A percentile compares a stretch with the other conserved stretches of the same genome.
Conservation (phyloP, 306 rosid species). For the Cucurbita pepo region DNA sequence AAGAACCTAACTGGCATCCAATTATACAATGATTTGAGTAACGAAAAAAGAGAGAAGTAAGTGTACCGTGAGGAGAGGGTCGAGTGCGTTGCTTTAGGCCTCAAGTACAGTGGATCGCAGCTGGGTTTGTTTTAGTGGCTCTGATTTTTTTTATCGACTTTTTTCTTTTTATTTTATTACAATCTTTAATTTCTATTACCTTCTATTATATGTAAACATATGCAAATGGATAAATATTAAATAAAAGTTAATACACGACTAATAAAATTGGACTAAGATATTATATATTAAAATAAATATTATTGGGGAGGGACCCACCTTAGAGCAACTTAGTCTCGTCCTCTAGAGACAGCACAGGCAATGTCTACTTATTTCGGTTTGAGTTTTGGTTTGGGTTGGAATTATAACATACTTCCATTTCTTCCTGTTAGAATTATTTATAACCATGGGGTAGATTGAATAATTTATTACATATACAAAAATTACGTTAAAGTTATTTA, state of each 20-base stretch:
- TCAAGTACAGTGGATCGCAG: background rate
- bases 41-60: background rate
- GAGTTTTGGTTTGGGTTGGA: background rate
- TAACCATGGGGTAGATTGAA: too few relatives aligned
- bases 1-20: background rate
- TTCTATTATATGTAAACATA: too few relatives aligned
- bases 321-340: background rate
- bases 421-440: too few relatives aligned
- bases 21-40: background rate
- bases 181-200: too few relatives aligned
- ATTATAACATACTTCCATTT: background rate
- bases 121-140: background rate
- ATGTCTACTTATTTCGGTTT: background rate
- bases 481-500: too few relatives aligned
- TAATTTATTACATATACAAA: too few relatives aligned
- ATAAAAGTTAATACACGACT: too few relatives aligned
- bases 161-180: too few relatives aligned
- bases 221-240: too few relatives aligned
- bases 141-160: background rate
- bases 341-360: background rate
- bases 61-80: background rate
- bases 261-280: background rate
- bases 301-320: background rate
- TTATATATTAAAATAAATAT: background rate
- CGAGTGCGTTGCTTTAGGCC: background rate